Percentiles rank a stretch among this genome's conserved stretches.
These are phyloP conservation scores for Colletotrichum sp. DNA, from an alignment of 2,329 filamentous ascomycete genomes.

Conservation along the genomic window DNA sequence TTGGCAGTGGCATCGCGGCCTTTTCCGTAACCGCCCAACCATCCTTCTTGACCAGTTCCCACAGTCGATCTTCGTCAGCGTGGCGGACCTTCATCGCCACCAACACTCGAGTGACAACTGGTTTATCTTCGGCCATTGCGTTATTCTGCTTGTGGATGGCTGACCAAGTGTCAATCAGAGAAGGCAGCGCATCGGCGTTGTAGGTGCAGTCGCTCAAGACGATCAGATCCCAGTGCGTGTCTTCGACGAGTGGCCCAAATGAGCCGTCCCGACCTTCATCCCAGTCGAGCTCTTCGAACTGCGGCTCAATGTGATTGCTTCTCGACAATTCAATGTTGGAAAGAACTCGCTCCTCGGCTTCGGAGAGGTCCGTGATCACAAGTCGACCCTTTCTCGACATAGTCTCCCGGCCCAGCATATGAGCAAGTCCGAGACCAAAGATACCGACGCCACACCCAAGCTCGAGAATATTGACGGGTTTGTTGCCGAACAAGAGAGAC, in stretches of 20 bases:
- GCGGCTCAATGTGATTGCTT: slow-evolving; percentile 26
- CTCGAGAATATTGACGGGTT: slow-evolving; percentile 52
- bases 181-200: slow-evolving; percentile 60
- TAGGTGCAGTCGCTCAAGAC: slow-evolving; percentile 67
- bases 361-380: slow-evolving; percentile 61
- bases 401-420: slow-evolving; percentile 27
- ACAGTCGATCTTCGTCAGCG: slow-evolving; percentile 54
- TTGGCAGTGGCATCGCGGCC: slow-evolving; percentile 48
- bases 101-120: slow-evolving; percentile 47
- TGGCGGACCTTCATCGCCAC: slow-evolving; percentile 63
- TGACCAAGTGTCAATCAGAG: slow-evolving; percentile 58
- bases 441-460: slow-evolving; percentile 64
- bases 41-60: slow-evolving; percentile 48
- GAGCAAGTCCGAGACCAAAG: slow-evolving; percentile 54
- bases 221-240: slow-evolving; percentile 55
- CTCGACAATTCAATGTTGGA: slow-evolving; percentile 47
- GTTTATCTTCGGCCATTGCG: neutral
- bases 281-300: slow-evolving; percentile 65
- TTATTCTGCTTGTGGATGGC: slow-evolving; percentile 48
- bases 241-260: slow-evolving; percentile 46
- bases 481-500: slow-evolving; percentile 28
- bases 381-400: slow-evolving; percentile 35
- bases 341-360: slow-evolving; percentile 54
- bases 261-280: slow-evolving; percentile 50
- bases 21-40: slow-evolving; percentile 51